These are phyloP conservation scores for Calonectria honghensis DNA, from an alignment of 2,329 filamentous ascomycete genomes.

Conservation along the genomic window DNA sequence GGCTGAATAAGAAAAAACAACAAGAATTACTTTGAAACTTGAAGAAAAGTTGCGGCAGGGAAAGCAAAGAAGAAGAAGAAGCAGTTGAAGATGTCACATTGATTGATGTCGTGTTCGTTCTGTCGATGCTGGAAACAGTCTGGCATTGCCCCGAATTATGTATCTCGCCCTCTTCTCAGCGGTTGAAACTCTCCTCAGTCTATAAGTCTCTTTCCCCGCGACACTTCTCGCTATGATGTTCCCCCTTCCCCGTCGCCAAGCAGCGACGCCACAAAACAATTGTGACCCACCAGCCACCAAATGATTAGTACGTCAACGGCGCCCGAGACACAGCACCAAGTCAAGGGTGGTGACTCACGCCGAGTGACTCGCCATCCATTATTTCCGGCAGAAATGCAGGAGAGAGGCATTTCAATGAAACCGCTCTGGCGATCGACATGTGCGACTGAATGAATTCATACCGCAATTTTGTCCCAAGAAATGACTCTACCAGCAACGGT, in stretches of 20 bases:
- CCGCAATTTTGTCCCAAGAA: background rate
- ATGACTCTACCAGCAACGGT: background rate
- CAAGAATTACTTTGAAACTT: background rate
- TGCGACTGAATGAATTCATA: background rate
- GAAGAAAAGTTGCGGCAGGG: background rate
- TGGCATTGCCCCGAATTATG: background rate
- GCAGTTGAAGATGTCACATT: background rate
- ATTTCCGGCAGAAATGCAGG: background rate
- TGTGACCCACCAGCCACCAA: background rate
- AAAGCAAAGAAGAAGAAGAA: background rate
- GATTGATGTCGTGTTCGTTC: background rate
- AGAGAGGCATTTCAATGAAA: background rate
- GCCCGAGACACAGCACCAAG: slow-evolving; percentile 31
- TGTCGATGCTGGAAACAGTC: background rate
- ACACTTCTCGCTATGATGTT: background rate
- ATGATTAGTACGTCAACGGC: background rate
- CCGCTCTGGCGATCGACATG: slow-evolving; percentile 1
- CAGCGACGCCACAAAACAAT: slow-evolving; percentile 3
- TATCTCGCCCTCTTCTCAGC: background rate
- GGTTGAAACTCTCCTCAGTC: background rate
- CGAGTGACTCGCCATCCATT: slow-evolving; percentile 46
- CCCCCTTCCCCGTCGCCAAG: background rate
- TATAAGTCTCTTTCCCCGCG: background rate
- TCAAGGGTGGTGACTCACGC: slow-evolving; percentile 50
- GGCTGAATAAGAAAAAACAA: background rate